Base-by-base conservation (phyloP, 1,284 basidiomycete species). In the Pisolithus thermaeus region DNA sequence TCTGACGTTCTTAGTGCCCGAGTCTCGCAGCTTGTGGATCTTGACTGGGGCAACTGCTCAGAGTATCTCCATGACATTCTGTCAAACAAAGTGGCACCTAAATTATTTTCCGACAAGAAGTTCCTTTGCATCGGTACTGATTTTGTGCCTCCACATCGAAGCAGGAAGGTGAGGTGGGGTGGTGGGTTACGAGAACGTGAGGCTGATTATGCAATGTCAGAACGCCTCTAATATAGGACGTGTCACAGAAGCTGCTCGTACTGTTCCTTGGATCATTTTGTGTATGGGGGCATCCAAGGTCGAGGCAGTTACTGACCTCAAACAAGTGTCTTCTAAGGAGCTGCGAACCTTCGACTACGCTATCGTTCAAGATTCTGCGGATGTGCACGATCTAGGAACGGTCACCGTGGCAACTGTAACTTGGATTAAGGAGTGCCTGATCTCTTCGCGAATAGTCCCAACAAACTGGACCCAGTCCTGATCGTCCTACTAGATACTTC, bases 401-500 rank as follows among this genome's bases (percentile, higher is more conserved):
- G 70, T 59, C 28, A 65, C 65, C 22, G 64, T 73, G 30, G 78
- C 79, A 5, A 70, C 77, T 52, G 79, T 87, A 62, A 64, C 66
- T 22, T 93, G 90, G 90, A 78, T 94, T 44, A 94, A 93, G 66
- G 81, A 90, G 48, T 90, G 87, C 60, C 70, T 94, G 38, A 79
- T 90, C 36, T 63, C 64, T 37, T 63, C 63, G n/a, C 65, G 68
- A 14, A 42, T 66, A n/a, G 50, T 47, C 9, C 23, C 14, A 14
- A 56, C 60, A 2, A 51, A 52, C 39, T 45, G 23, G 42, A 28
- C 23, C 12, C 42, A 43, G 25, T 42, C 22, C 46, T 44, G 46
- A 51, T 53, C 39, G 49, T 28, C 37, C n/a, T 38, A 18, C 43
- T 14, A 3, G 8, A 27, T 7, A 36, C 32, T 38, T 20, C 20